Base-by-base conservation (phyloP, 2,329 filamentous ascomycete genomes). In the Colletotrichum spinosum region DNA sequence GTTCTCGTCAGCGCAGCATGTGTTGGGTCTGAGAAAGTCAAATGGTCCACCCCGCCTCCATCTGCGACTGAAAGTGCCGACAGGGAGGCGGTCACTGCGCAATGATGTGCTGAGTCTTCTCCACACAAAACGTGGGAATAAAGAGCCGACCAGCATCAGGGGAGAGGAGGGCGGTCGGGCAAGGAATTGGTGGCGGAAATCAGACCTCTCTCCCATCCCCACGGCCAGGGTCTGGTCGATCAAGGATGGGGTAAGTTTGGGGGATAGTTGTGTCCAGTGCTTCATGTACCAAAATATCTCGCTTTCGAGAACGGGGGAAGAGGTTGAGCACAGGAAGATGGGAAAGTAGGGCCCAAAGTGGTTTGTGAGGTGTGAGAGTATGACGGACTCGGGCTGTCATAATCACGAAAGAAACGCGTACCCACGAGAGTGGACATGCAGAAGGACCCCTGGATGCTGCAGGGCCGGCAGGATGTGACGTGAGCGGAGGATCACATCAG, bases 121-220 rank as follows among this genome's bases (percentile, higher is more conserved):
- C 41, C 60, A 48, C 48, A 4, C 10, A 53, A 53, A 63, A 48
- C 60, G 55, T 53, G 60, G 48, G 9, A 37, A 25, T 25, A 25
- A 11, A 42, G 25, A 17, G 44, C 44, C 12, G 35, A 42, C n/a
- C 11, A 35, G 37, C 7, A 13, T 15, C 45, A 49, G 13, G 41
- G 25, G 25, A 10, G 41, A 11, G 6, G 9, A 8, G 7, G 13
- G n/a, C 38, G 13, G 9, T 5, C 38, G 38, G 25, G 25, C 25
- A 5, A 25, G 25, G 3, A 25, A 4, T 34, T 39, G 50, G 50
- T 60, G 50, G 50, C 42, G 35, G 4, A 25, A 55, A 38, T 11
- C 0, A n/a, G 12, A 42, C 13, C 8, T 35, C 8, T 35, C 25
- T 13, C 12, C 6, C 15, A n/a, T 11, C 12, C 6, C 15, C 13